Evolutionary conservation across 306 rosid species (phyloP), one percentile per base, ranked within the genome.

Genomic region (Heteromeles arbutifolia): DNA sequence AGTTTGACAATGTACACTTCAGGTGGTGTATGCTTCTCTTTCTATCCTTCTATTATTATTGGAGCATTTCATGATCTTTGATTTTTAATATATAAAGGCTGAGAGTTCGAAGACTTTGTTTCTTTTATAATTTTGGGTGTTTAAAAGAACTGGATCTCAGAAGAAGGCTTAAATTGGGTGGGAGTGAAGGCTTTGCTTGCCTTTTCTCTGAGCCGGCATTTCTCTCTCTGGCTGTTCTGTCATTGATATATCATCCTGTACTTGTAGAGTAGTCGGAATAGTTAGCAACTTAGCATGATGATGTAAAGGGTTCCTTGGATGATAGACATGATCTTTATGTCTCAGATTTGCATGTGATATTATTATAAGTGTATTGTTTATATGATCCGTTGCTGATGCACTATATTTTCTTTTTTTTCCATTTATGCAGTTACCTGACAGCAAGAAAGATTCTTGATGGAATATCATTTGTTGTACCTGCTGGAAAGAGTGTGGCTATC

Each of bases 401-500:
- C 52, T 29, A 18, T n/a, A 24, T 56, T 21, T 62, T 5, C 8
- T 18, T 50, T 11, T n/a, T n/a, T 67, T 19, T 56, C 69, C 78
- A 74, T 68, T 17, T 57, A 73, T 73, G 66, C 92, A 95, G 98
- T 78, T 92, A 95, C 83, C 81, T 92, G 63, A 43, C 87, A 50
- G 98, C 89, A 71, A 90, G 97, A 81, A 92, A 92, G 85, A 95
- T 95, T 90, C 98, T 95, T 72, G 97, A 89, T 81, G 97, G 93
- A 70, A 77, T 95, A 83, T 95, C 98, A 66, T 86, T 95, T 76
- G 69, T 79, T 76, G 93, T 95, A 57, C 96, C 98, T 24, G 93
- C 97, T 39, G 97, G 98, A 76, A 92, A 92, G 90, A 95, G 97
- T 84, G 97, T 95, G 82, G 98, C 98, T 72, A 95, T 95, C 78